Evolutionary conservation across 306 rosid genomes (phyloP).

Genomic region (Hippophae gyantsensis): DNA sequence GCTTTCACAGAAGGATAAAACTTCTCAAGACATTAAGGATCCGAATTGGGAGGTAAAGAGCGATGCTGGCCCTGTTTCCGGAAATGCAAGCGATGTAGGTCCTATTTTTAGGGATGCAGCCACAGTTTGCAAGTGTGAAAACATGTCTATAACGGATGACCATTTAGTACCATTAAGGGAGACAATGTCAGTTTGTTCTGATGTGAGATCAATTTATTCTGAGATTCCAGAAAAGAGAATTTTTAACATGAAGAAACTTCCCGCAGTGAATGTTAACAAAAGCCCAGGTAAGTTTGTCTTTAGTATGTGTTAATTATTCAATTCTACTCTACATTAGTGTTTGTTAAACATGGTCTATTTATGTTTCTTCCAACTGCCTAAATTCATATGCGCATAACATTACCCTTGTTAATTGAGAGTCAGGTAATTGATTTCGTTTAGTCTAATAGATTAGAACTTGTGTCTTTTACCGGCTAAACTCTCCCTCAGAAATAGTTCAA

Average conservation of each 20-base stretch:
- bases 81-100: slow-evolving; percentile 24
- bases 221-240: slow-evolving; percentile 42
- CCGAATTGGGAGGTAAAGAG: slow-evolving; percentile 25
- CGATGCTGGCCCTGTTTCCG: slow-evolving; percentile 7
- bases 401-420: no score
- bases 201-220: slow-evolving; percentile 22
- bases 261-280: slow-evolving; percentile 28
- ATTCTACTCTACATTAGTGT: background rate
- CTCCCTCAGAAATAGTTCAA: no score
- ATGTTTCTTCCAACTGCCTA: slow-evolving; percentile 5
- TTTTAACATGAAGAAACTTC: slow-evolving; percentile 18
- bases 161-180: slow-evolving; percentile 18
- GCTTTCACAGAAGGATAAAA: slow-evolving; percentile 30
- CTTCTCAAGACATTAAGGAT: slow-evolving; percentile 18
- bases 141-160: slow-evolving; percentile 31
- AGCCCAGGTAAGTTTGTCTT: slow-evolving; percentile 41
- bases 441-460: no score
- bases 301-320: background rate
- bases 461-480: no score
- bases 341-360: background rate
- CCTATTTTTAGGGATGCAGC: slow-evolving; percentile 19
- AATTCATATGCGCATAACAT: no score
- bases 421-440: no score
- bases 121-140: slow-evolving; percentile 19
- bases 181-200: slow-evolving; percentile 29